Evolutionary conservation across 2,329 filamentous ascomycete genomes (phyloP), one percentile per base, ranked within the genome.

Genomic region (Penicillium sp.): DNA sequence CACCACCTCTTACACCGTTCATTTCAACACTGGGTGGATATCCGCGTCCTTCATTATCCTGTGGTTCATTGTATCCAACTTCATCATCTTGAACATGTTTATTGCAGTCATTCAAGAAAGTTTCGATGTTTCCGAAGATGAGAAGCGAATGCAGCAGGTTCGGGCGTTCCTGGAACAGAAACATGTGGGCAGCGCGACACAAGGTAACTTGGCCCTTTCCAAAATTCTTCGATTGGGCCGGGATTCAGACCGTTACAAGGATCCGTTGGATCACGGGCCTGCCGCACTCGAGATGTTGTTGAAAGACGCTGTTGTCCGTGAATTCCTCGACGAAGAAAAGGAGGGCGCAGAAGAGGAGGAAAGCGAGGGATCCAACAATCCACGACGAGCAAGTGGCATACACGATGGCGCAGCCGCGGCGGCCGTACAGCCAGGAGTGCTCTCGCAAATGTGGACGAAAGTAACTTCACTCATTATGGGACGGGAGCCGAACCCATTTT

Each of bases 91-190:
- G 78, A 99, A 97, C 70, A 99, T 99, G 94, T 99, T 99, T 80
- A 97, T 99, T 90, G 94, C 94, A 81, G 94, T 99, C 77, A 99
- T 99, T 62, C 94, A 99, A 73, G 94, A 99, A 71, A 99, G 96
- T 68, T 99, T 99, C 71, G 94, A 99, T 75, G 92, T 99, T 23
- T 96, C 92, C 3, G 94, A 99, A 71, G 95, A 99, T 70, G 92
- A 97, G 72, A 99, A 99, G 76, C 91, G 95, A 18, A 77, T 97
- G 58, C 91, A 97, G 71, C 95, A 99, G 75, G 92, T 99, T 56
- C 93, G 92, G 67, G 91, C 93, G 1, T 99, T 97, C 66, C 79
- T 99, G 40, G 91, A 96, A 68, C 87, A 92, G 63, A 95, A 93
- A 70, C 92, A 97, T 66, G 79, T 96, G 28, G 90, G 88, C 21